Percentiles rank a stretch among this genome's conserved stretches.
phyloP scores from a whole-genome alignment of 495 filamentous ascomycete genomes.

The Neurospora pannonica region DNA sequence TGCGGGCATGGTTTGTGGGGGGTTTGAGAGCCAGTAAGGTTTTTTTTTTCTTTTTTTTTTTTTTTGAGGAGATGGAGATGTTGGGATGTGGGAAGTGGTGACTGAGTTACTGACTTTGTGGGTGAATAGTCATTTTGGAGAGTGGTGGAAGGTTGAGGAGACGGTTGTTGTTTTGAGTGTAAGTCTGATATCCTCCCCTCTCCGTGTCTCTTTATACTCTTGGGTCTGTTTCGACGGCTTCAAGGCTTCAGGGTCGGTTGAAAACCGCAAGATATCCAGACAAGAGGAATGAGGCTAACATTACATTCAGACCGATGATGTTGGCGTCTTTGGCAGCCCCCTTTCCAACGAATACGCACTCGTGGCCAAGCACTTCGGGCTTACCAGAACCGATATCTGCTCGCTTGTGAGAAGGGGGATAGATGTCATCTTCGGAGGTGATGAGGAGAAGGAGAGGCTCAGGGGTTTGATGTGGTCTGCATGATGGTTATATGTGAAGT shows the following conservation, averaged over 20 bases:
- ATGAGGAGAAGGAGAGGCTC: conserved; percentile 51
- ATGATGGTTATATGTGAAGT: neutral
- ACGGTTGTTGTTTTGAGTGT: conserved; percentile 29
- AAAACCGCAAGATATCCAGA: neutral
- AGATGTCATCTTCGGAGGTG: conserved; percentile 55
- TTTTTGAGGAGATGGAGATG: neutral
- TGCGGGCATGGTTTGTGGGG: conserved; percentile 59
- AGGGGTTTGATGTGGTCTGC: conserved; percentile 36
- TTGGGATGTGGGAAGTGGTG: neutral
- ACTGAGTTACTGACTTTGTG: neutral
- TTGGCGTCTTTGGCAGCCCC: conserved; percentile 70
- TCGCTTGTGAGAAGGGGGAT: conserved; percentile 46
- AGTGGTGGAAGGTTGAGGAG: conserved; percentile 29
- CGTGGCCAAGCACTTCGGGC: conserved; percentile 59
- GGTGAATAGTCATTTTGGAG: conserved; percentile 19
- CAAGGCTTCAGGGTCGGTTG: neutral
- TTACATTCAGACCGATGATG: conserved; percentile 66
- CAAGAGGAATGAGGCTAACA: neutral
- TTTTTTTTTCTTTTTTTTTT: conserved; percentile 12
- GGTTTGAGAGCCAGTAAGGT: conserved; percentile 51
- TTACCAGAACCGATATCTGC: conserved; percentile 46
- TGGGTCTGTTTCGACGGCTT: neutral
- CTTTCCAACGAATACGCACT: conserved; percentile 75
- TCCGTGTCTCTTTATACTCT: neutral
- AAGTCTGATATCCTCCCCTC: conserved; percentile 4